A percentile compares a stretch with the other conserved stretches of the same genome.
phyloP scores from a whole-genome alignment of 1,284 basidiomycete species.

The Crocinoboletus sp. region DNA sequence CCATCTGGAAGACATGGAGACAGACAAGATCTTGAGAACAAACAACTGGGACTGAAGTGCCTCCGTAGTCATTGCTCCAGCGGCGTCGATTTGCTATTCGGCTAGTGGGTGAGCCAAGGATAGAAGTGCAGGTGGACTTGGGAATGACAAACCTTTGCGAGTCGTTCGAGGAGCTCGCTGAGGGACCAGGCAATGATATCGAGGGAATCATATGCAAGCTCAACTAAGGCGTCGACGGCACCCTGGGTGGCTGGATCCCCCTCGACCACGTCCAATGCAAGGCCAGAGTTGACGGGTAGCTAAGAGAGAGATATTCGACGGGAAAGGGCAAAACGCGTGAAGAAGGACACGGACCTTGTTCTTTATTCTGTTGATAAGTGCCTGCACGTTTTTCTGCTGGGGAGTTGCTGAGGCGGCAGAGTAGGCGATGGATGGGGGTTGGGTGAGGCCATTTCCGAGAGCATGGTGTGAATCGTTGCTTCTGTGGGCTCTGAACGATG shows the following conservation, averaged over 20 bases:
- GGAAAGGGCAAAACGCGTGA: background rate
- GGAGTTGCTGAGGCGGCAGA: slow-evolving; percentile 44
- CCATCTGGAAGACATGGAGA: slow-evolving; percentile 80
- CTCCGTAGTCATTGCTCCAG: slow-evolving; percentile 57
- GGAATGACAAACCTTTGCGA: slow-evolving; percentile 60
- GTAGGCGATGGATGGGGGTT: slow-evolving; percentile 32
- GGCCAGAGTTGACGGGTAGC: slow-evolving; percentile 86
- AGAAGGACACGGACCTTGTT: slow-evolving; percentile 48
- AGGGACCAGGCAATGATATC: slow-evolving; percentile 79
- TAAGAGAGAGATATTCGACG: slow-evolving; percentile 27
- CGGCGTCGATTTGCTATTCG: slow-evolving; percentile 46
- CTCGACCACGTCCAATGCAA: slow-evolving; percentile 68
- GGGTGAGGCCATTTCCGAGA: slow-evolving; percentile 34
- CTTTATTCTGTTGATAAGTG: slow-evolving; percentile 67
- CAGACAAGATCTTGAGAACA: slow-evolving; percentile 79
- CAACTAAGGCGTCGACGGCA: slow-evolving; percentile 73
- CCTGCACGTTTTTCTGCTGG: slow-evolving; percentile 68
- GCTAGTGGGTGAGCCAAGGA: slow-evolving; percentile 10
- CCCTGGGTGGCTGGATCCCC: slow-evolving; percentile 67
- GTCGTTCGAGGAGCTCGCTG: slow-evolving; percentile 67
- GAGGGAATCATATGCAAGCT: slow-evolving; percentile 69
- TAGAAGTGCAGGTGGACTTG: background rate
- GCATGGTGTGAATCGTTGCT: slow-evolving; percentile 49
- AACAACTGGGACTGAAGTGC: slow-evolving; percentile 89
- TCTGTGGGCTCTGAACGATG: slow-evolving; percentile 38